Evolutionary conservation across 495 filamentous ascomycete genomes (phyloP), one percentile per base, ranked within the genome.

Genomic region (Chaetomium fimeti): DNA sequence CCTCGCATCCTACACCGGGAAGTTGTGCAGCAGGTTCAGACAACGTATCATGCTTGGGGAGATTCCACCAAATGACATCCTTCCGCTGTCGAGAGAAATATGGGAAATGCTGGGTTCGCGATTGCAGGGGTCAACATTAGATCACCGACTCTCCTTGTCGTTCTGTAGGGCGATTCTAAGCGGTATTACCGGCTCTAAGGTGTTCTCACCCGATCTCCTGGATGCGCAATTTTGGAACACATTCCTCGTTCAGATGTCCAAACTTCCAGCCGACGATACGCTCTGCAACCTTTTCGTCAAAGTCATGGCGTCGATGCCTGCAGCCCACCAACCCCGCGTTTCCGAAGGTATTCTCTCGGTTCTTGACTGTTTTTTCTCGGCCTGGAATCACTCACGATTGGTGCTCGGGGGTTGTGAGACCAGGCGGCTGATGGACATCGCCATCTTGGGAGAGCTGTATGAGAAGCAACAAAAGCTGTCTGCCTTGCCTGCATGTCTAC

Each of bases 101-200:
- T 70, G 61, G 65, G 48, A 49, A 8, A 57, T 51, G 5, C n/a
- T 72, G 36, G 69, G 66, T 28, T 36, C n/a, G 27, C 53, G 59
- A 54, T 47, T 59, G n/a, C 61, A 45, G 7, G 29, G 27, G 27
- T 36, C 38, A 12, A 5, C 62, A 16, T 8, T 48, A 1, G 40
- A 38, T 20, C 49, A 60, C 0, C 29, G 38, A 0, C 65, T 67
- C 12, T 68, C 58, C 22, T n/a, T 68, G 15, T 55, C 56, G 3
- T 49, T 70, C 1, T 69, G 62, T 48, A 40, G 54, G 9, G 68
- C 67, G 20, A 53, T 74, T n/a, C 15, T 71, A 12, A 20, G 52
- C 13, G 72, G 66, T 6, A 27, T 63, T 6, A 47, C 66, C 8
- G 61, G 32, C 42, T 74, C 72, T 8, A 56, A 32, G 8, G 66